Evolutionary conservation across 768 basidiomycete species (phyloP), one percentile per base, ranked within the genome.

Genomic region (Roridomyces roridus): DNA sequence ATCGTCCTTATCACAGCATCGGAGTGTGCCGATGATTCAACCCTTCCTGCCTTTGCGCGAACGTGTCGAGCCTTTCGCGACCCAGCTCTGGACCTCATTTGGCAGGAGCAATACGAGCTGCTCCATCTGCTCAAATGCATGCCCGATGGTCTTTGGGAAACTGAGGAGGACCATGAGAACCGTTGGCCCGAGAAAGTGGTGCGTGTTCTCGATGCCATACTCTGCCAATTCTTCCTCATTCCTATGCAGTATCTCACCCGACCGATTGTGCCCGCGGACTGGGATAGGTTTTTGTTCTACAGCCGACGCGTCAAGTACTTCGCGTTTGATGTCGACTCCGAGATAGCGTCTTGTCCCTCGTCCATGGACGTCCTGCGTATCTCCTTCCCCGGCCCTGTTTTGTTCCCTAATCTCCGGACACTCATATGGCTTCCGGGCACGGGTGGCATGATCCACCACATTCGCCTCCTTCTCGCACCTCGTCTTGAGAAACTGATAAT

Each of bases 41-140:
- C 40, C 29, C 49, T 67, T 9, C 52, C 59, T 7, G 17, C 49
- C 14, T 29, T 63, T 3, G 63, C 59, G 15, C 52, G 51, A 37
- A 55, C 59, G 53, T 43, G n/a, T 59, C n/a, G n/a, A n/a, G n/a
- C n/a, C n/a, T n/a, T n/a, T n/a, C n/a, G n/a, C n/a, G n/a, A n/a
- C n/a, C n/a, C 60, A 25, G 59, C 62, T 7, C 57, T 67, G 5
- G 61, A 65, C 39, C 21, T 51, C 6, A 15, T 64, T 26, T 67
- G 63, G 64, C n/a, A n/a, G n/a, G n/a, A n/a, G 39, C 60, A 64
- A 31, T 8, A 17, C 14, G 15, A 14, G 28, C 9, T 43, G 3
- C 5, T 4, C 17, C 5, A 37, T 17, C 5, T 37, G 6, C 51
- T 53, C 23, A 14, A 20, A 3, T 45, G 31, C 20, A 20, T 45